These are phyloP conservation scores for Neurospora sp. DNA, from an alignment of 495 filamentous ascomycete species.

Conservation along the genomic window DNA sequence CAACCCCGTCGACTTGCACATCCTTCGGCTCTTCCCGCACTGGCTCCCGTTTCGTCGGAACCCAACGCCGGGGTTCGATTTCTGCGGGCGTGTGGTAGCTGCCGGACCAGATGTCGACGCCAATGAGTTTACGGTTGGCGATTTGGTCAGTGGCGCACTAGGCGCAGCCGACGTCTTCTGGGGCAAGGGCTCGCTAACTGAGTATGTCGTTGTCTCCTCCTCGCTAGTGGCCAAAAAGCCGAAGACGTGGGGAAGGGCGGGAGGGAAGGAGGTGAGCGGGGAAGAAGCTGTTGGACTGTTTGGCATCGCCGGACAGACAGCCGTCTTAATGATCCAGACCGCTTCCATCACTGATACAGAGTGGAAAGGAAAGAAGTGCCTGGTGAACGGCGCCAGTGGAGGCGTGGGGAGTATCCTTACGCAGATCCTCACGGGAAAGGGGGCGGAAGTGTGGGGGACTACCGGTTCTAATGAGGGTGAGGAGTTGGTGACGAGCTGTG, in stretches of 20 bases:
- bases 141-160: conserved; percentile 15
- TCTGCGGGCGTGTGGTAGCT: conserved; percentile 25
- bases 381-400: conserved; percentile 36
- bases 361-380: conserved; percentile 15
- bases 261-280: neutral
- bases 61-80: conserved; percentile 33
- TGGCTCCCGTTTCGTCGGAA: conserved; percentile 20
- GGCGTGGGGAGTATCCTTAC: conserved; percentile 31
- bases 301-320: conserved; percentile 28
- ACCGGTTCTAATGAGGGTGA: conserved; percentile 22
- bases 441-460: conserved; percentile 23
- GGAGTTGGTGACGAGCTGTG: conserved; percentile 24
- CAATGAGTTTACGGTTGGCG: conserved; percentile 10
- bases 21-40: conserved; percentile 21
- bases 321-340: conserved; percentile 8
- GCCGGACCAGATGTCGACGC: conserved; percentile 8
- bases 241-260: neutral
- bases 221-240: conserved; percentile 12
- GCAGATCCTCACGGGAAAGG: conserved; percentile 25
- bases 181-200: conserved; percentile 27
- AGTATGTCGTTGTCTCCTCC: conserved; percentile 23
- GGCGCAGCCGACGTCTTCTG: neutral
- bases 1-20: conserved; percentile 30
- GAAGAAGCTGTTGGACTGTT: conserved; percentile 24
- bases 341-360: neutral